Evolutionary conservation across 495 filamentous ascomycete species (phyloP).

Genomic region (Thermochaetoides thermophila): DNA sequence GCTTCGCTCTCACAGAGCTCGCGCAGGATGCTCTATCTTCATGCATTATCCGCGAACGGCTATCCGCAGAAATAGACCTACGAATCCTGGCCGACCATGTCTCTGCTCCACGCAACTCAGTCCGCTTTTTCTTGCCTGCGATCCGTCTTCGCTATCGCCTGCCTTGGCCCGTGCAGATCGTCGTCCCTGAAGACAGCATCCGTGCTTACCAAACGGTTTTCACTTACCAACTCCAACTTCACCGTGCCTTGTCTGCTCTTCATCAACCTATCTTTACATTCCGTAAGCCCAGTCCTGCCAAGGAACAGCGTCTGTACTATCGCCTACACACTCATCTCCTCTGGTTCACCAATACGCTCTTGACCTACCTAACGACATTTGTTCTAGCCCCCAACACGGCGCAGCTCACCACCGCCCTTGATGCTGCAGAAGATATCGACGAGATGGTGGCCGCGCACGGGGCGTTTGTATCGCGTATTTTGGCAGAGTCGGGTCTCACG

Average conservation of each 20-base stretch:
- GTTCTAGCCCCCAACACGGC: conserved; percentile 46
- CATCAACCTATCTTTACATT: conserved; percentile 34
- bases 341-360: conserved; percentile 63
- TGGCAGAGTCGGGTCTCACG: conserved; percentile 53
- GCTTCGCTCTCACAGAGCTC: conserved; percentile 66
- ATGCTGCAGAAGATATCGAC: conserved; percentile 57
- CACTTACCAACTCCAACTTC: conserved; percentile 62
- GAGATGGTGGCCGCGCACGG: conserved; percentile 61
- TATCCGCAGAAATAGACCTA: conserved; percentile 40
- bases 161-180: conserved; percentile 76
- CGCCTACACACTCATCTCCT: conserved; percentile 57
- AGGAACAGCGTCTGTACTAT: conserved; percentile 38
- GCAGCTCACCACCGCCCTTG: conserved; percentile 38
- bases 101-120: conserved; percentile 24
- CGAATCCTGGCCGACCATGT: conserved; percentile 15
- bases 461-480: conserved; percentile 42
- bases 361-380: conserved; percentile 58
- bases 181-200: conserved; percentile 50
- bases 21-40: conserved; percentile 51
- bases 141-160: conserved; percentile 48
- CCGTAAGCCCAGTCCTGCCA: conserved; percentile 7
- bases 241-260: conserved; percentile 54
- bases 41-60: conserved; percentile 40
- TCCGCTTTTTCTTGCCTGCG: conserved; percentile 35
- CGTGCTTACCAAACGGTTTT: conserved; percentile 53